A percentile compares a stretch with the other conserved stretches of the same genome.
Evolutionary conservation across 2,329 filamentous ascomycete species (phyloP).

Genomic region (Scortechinia acanthostroma): DNA sequence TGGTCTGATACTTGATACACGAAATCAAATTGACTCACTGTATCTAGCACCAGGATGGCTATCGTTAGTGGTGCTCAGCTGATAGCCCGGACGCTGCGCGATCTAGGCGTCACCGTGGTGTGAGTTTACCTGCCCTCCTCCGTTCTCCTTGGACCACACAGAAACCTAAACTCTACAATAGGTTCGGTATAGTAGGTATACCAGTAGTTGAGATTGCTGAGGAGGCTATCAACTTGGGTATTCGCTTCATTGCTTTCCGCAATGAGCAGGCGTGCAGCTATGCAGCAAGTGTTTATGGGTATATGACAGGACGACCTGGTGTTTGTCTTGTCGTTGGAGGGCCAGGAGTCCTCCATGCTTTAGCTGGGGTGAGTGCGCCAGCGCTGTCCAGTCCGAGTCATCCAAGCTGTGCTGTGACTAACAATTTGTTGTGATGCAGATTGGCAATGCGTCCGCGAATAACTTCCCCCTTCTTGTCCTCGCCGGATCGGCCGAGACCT

Average conservation of each 20-base stretch:
- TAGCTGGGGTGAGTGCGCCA: slow-evolving; percentile 34
- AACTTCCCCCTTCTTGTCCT: slow-evolving; percentile 44
- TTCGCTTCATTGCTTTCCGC: slow-evolving; percentile 47
- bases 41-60: neutral
- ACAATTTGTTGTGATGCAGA: slow-evolving; percentile 8
- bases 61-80: slow-evolving; percentile 23
- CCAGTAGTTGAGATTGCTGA: slow-evolving; percentile 49
- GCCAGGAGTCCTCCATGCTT: slow-evolving; percentile 46
- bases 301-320: slow-evolving; percentile 44
- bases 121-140: no score
- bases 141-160: no score
- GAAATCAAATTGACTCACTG: no score
- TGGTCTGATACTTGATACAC: no score
- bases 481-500: slow-evolving; percentile 41
- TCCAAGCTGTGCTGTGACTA: neutral
- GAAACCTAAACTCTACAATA: no score
- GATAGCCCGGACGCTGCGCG: slow-evolving; percentile 35
- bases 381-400: no score
- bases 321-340: slow-evolving; percentile 52
- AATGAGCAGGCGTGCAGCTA: slow-evolving; percentile 52
- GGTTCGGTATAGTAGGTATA: slow-evolving; percentile 25
- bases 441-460: slow-evolving; percentile 42
- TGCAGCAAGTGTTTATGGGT: slow-evolving; percentile 49
- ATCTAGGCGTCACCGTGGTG: slow-evolving; percentile 37
- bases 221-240: slow-evolving; percentile 44